Conservation (phyloP, 2,329 filamentous ascomycete species). For the Phialophora verrucosa region DNA sequence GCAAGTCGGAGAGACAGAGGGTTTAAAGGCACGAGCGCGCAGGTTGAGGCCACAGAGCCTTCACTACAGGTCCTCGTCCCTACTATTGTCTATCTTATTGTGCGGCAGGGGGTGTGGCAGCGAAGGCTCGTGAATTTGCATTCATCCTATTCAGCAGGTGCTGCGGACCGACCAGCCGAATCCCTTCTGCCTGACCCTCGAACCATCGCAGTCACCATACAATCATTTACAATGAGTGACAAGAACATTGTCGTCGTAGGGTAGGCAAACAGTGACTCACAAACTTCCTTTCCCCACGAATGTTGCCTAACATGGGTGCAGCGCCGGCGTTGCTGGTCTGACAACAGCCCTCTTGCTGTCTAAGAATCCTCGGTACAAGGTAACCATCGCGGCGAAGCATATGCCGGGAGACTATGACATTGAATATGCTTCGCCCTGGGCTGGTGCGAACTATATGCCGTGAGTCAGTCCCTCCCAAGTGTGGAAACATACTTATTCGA, state of each 20-base stretch:
- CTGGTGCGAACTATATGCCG: conserved; percentile 76
- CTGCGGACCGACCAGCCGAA: background rate
- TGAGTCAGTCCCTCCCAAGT: conserved; percentile 47
- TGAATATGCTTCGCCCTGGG: conserved; percentile 83
- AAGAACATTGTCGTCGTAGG: conserved; percentile 49
- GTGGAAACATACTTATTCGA: background rate
- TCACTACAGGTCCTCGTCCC: conserved; percentile 14
- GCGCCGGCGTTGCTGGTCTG: conserved; percentile 55
- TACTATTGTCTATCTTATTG: conserved; percentile 13
- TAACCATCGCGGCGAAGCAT: conserved; percentile 77
- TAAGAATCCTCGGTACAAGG: conserved; percentile 54
- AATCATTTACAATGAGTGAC: conserved; percentile 28
- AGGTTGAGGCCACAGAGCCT: background rate
- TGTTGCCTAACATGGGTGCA: conserved; percentile 11
- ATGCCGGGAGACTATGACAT: conserved; percentile 81
- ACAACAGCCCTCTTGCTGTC: conserved; percentile 65
- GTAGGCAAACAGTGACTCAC: conserved; percentile 39
- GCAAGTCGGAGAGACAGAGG: background rate
- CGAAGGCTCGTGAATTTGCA: background rate
- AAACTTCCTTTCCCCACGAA: background rate
- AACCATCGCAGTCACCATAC: conserved; percentile 3
- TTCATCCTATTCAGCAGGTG: background rate
- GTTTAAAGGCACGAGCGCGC: background rate
- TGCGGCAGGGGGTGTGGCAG: conserved; percentile 6
- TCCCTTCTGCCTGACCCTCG: conserved; percentile 5